Evolutionary conservation across 1,139 yeast genomes (phyloP), one percentile per base, ranked within the genome.

Genomic region (Arxiozyma heterogenica): DNA sequence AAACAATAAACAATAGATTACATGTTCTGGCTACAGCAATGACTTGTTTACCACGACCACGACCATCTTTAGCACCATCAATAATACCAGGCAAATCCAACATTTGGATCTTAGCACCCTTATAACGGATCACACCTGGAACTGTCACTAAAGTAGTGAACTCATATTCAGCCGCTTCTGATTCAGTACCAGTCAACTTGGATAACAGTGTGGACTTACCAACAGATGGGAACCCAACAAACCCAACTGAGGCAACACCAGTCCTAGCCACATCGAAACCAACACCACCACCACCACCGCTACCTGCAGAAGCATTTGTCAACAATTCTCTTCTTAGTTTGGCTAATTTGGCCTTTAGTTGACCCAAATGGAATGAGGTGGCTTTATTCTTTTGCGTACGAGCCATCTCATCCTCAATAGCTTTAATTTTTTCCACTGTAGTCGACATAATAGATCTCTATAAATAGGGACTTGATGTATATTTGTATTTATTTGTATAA

Each of bases 61-160:
- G 87, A 73, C 98, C 98, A 67, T 93, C 98, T 64, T 91, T 91
- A 55, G 98, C 99, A 71, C 98, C 98, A 72, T 94, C 98, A 64
- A 93, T 93, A 66, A 93, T 93, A 70, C 99, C 99, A 3, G 99
- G 99, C 64, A 93, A 79, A 80, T 93, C 99, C 67, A 93, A 77
- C 95, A 94, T 89, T 74, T 93, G 99, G 61, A 93, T 84, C 75
- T 89, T 91, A 51, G 98, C 98, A 66, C 99, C 99, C 64, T 90
- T 89, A 69, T 89, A 91, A 71, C 87, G 86, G 67, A 93, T 89
- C 50, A 89, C 88, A 71, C 98, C 98, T 0, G 98, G 98, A 54
- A 93, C 98, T 0, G 98, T 91, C 27, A 98, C 94, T 68, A 93
- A 79, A 0, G 99, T 93, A 41, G 98, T 94, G 75, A 93, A 93